Percentiles rank a stretch among this genome's conserved stretches.
Conservation (phyloP, 176 grass and related monocot species). For the Thinopyrum elongatum region DNA sequence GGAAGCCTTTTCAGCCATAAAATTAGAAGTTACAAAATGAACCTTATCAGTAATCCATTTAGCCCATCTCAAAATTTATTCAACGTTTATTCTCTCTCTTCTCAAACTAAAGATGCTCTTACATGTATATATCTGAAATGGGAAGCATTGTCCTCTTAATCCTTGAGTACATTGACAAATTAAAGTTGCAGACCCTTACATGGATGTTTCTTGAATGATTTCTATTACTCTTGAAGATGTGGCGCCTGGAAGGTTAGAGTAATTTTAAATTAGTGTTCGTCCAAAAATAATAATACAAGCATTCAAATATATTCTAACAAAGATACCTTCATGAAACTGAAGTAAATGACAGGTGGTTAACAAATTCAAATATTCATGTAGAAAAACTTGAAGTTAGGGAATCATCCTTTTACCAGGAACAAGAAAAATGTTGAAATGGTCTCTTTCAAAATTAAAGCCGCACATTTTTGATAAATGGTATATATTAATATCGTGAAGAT, state of each 20-base stretch:
- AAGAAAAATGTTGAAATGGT: not conserved
- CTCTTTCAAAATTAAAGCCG: not conserved
- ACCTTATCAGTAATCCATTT: not conserved
- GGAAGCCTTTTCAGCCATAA: not conserved
- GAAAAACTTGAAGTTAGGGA: not conserved
- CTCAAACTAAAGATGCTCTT: conserved; percentile 14
- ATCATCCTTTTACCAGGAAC: not conserved
- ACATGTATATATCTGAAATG: not conserved
- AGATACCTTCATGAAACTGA: not conserved
- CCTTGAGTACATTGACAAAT: not conserved
- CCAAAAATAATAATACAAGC: not conserved
- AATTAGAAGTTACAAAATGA: too few species aligned
- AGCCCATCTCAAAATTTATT: not conserved
- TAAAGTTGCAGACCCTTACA: not conserved
- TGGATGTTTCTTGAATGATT: too few species aligned
- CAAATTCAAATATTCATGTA: too few species aligned
- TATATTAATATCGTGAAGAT: too few species aligned
- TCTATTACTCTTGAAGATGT: too few species aligned
- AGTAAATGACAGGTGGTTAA: not conserved
- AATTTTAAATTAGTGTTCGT: not conserved
- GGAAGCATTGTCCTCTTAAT: not conserved
- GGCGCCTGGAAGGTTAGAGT: too few species aligned
- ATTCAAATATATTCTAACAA: not conserved
- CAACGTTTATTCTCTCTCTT: not conserved
- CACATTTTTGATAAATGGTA: too few species aligned